These are phyloP conservation scores for Tuber indicum DNA, from an alignment of 495 filamentous ascomycete genomes.

Conservation along the genomic window DNA sequence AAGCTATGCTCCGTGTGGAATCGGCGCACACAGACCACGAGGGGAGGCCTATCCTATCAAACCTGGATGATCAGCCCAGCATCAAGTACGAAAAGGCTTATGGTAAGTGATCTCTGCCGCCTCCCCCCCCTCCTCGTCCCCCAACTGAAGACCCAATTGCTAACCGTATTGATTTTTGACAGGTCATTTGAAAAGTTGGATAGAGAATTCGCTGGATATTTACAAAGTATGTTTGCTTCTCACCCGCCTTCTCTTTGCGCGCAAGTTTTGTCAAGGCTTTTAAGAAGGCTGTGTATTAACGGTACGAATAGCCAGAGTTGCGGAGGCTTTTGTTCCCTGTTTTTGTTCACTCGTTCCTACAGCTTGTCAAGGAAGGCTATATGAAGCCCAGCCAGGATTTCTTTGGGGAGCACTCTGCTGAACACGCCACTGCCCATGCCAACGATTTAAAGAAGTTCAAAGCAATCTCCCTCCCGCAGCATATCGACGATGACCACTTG, in stretches of 20 bases:
- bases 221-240: slow-evolving; percentile 65
- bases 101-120: slow-evolving; percentile 45
- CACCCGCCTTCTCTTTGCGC: neutral
- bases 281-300: neutral
- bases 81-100: slow-evolving; percentile 70
- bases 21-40: slow-evolving; percentile 73
- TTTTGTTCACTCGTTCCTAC: slow-evolving; percentile 86
- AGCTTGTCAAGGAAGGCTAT: slow-evolving; percentile 68
- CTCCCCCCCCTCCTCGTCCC: neutral
- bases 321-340: slow-evolving; percentile 79
- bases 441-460: slow-evolving; percentile 67
- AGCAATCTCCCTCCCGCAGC: slow-evolving; percentile 64
- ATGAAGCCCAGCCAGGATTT: slow-evolving; percentile 63
- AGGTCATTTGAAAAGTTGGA: slow-evolving; percentile 67
- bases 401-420: slow-evolving; percentile 57
- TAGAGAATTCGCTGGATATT: slow-evolving; percentile 81
- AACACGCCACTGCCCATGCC: slow-evolving; percentile 66
- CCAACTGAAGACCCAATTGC: neutral
- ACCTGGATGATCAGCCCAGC: slow-evolving; percentile 61
- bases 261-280: slow-evolving; percentile 40
- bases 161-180: slow-evolving; percentile 19
- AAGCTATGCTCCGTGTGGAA: slow-evolving; percentile 86
- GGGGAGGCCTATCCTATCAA: slow-evolving; percentile 58
- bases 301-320: slow-evolving; percentile 63
- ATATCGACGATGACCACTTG: slow-evolving; percentile 62